A percentile compares a stretch with the other conserved stretches of the same genome.
Conservation (phyloP, 352 stramenopile species). For the Phytophthora kernoviae region DNA sequence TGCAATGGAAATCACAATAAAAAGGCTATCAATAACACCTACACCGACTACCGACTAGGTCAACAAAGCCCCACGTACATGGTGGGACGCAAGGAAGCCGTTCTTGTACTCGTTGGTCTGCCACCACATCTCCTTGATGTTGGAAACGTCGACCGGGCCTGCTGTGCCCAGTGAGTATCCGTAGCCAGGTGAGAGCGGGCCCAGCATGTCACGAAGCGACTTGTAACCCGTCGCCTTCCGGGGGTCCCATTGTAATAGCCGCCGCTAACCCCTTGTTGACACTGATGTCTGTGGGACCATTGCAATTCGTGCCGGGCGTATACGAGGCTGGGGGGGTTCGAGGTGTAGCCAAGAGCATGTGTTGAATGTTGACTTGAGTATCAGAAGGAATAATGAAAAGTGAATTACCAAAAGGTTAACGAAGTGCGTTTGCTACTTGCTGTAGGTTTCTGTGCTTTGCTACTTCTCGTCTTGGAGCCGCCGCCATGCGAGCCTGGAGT, state of each 20-base stretch:
- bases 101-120: slow-evolving; percentile 48
- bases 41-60: background rate
- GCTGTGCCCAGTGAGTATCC: slow-evolving; percentile 28
- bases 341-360: slow-evolving; percentile 29
- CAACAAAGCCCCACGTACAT: slow-evolving; percentile 21
- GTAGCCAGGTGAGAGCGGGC: slow-evolving; percentile 36
- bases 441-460: too few relatives aligned
- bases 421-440: too few relatives aligned
- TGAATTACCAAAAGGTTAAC: too few relatives aligned
- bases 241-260: slow-evolving; percentile 34
- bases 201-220: slow-evolving; percentile 44
- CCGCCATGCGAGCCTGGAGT: too few relatives aligned
- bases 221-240: slow-evolving; percentile 35
- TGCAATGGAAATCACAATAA: background rate
- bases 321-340: slow-evolving; percentile 35
- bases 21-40: background rate
- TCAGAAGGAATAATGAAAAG: too few relatives aligned
- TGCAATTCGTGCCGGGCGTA: slow-evolving; percentile 25
- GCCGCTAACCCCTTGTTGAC: slow-evolving; percentile 38
- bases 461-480: too few relatives aligned
- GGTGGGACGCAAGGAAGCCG: slow-evolving; percentile 46
- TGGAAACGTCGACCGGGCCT: slow-evolving; percentile 36
- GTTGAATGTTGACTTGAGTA: too few relatives aligned
- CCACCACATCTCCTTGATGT: slow-evolving; percentile 37
- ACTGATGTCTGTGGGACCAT: slow-evolving; percentile 21